A percentile compares a stretch with the other conserved stretches of the same genome.
Evolutionary conservation across 352 stramenopile species (phyloP).

Genomic region (Thalassiosira exigua): DNA sequence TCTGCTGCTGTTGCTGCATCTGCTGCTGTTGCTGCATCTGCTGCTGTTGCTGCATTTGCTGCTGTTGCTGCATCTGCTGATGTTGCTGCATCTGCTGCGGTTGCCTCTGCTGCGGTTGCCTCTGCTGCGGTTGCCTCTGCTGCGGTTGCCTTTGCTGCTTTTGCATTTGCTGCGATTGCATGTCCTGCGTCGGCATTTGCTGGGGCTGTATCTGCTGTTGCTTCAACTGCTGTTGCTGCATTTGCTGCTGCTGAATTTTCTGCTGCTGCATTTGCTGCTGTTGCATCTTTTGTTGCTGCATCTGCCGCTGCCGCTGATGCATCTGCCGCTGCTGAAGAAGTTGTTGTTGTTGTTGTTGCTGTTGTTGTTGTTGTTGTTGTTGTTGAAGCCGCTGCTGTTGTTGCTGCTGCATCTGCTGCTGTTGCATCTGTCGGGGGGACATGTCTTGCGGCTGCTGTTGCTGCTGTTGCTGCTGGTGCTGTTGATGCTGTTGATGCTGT

Average conservation of each 20-base stretch:
- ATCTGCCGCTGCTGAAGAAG: background rate
- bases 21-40: background rate
- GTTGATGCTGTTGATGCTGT: background rate
- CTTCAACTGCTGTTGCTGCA: background rate
- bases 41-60: background rate
- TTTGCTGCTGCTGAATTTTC: background rate
- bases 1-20: background rate
- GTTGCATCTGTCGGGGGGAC: background rate
- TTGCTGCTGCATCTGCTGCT: background rate
- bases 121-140: background rate
- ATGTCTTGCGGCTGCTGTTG: background rate
- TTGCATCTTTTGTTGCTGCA: background rate
- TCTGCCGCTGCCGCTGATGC: background rate
- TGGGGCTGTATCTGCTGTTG: background rate
- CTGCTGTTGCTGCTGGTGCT: background rate
- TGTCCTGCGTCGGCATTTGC: background rate
- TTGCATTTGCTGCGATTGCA: background rate
- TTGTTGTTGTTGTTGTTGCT: background rate
- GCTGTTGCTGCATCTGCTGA: background rate
- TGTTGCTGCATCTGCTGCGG: background rate
- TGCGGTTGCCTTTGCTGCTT: background rate
- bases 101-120: background rate
- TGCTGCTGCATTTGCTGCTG: background rate
- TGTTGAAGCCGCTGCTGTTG: background rate
- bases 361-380: background rate